Evolutionary conservation across 2,329 filamentous ascomycete species (phyloP), one percentile per base, ranked within the genome.

Genomic region (Rhynchosporium secalis): DNA sequence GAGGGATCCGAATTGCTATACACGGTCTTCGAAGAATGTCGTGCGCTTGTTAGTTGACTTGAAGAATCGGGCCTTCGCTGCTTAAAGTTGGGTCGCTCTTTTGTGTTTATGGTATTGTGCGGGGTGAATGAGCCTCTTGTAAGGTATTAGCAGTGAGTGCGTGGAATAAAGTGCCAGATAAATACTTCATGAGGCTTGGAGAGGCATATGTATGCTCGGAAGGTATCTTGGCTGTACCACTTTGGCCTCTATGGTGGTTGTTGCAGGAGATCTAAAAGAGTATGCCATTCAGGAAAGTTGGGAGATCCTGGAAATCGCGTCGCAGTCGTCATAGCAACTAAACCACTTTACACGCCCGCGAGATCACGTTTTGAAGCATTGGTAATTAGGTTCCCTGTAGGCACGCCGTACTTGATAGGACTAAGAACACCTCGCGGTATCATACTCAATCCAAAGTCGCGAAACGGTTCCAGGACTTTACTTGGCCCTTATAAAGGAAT

Each of bases 81-180:
- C 40, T 45, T 63, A 48, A 66, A 66, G 40, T 31, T 61, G 3
- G 63, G 66, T 36, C 54, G 46, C 13, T 67, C 62, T 58, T 47
- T 56, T 51, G 60, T 65, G 60, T 58, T 56, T 41, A 71, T 45
- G 4, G 63, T 66, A 29, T 72, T 72, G 20, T 58, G 66, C 36
- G 67, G 66, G 31, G 58, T 63, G 54, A 69, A 72, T 31, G 55
- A 41, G 31, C 58, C 60, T 64, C 65, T 69, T 40, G 45, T 49
- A 36, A 43, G 29, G 51, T 43, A 54, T 60, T 43, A 65, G 60
- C 43, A 8, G 45, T 47, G 28, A 15, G 36, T 43, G n/a, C 28
- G 20, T 3, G 8, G 28, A 28, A n/a, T 6, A 28, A n/a, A 48
- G 26, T 49, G 15, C 15, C n/a, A 36, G 2, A 33, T 26, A 26